Conservation (phyloP, 441 rosid species). For the Erodium chrysanthum region DNA sequence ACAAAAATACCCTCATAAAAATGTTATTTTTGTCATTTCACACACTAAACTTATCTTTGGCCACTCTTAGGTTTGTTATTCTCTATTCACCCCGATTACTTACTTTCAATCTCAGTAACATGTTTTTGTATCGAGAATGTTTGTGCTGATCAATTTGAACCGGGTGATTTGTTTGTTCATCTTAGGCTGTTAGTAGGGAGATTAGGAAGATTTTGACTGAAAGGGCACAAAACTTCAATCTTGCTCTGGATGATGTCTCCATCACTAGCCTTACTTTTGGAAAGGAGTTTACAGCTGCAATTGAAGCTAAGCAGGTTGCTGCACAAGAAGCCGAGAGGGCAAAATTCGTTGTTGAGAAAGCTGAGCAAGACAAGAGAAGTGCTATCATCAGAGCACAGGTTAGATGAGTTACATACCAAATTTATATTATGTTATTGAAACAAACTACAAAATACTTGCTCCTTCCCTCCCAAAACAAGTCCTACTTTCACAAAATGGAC, state of each 20-base stretch:
- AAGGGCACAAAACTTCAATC: constrained; percentile 57
- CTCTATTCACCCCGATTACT: no score
- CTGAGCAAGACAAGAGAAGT: constrained; percentile 85
- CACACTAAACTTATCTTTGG: no score
- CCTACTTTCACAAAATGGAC: not conserved
- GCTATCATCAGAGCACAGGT: constrained; percentile 91
- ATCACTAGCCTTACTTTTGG: constrained; percentile 82
- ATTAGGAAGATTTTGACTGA: constrained; percentile 73
- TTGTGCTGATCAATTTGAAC: not conserved
- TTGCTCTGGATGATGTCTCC: constrained; percentile 82
- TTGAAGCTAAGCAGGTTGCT: constrained; percentile 86
- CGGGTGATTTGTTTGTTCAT: not conserved
- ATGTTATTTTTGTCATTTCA: no score
- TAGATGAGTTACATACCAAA: constrained; percentile 13
- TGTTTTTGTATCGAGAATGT: not conserved
- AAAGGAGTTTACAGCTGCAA: constrained; percentile 82
- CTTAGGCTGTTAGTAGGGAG: constrained; percentile 67
- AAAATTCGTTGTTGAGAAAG: constrained; percentile 74
- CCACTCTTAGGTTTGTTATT: no score
- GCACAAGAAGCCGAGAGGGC: constrained; percentile 94
- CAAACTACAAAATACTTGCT: not conserved
- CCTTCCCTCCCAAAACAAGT: not conserved
- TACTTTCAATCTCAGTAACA: not conserved
- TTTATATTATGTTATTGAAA: not conserved
- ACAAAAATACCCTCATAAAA: no score